phyloP scores from a whole-genome alignment of 805 yeast species.

The Debaryomyces castellii region DNA sequence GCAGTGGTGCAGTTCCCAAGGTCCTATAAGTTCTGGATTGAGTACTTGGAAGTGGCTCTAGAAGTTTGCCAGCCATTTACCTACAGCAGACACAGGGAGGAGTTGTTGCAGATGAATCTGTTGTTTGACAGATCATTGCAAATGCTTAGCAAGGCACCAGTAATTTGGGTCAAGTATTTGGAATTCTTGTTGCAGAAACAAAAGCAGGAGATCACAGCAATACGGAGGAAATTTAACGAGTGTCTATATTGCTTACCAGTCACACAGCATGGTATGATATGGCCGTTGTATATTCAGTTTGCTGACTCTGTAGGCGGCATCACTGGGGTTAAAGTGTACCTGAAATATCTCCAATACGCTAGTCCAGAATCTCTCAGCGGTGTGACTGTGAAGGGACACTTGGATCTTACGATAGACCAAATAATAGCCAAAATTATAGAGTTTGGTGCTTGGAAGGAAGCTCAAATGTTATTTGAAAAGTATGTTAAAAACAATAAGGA shows the following conservation, averaged over 20 bases:
- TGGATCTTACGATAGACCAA: conserved; percentile 20
- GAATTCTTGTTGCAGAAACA: conserved; percentile 36
- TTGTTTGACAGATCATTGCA: conserved; percentile 50
- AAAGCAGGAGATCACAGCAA: conserved; percentile 29
- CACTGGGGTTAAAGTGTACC: conserved; percentile 31
- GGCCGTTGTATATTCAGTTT: conserved; percentile 53
- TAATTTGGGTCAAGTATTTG: conserved; percentile 54
- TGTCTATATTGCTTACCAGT: conserved; percentile 50
- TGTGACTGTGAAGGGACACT: conserved; percentile 6
- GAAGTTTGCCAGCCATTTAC: conserved; percentile 23
- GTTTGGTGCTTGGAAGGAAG: conserved; percentile 23
- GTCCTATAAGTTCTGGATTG: conserved; percentile 56
- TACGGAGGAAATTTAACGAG: conserved; percentile 47
- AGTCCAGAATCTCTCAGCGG: conserved; percentile 14
- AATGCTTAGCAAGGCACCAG: conserved; percentile 43
- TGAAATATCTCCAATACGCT: conserved; percentile 28
- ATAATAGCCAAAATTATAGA: conserved; percentile 31
- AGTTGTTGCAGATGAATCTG: conserved; percentile 34
- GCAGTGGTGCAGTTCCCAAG: conserved; percentile 45
- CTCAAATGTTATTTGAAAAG: conserved; percentile 29
- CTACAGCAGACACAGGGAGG: conserved; percentile 24
- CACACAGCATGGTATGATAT: conserved; percentile 44
- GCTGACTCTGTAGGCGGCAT: conserved; percentile 48
- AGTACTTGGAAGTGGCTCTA: conserved; percentile 44
- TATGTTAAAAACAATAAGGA: conserved; percentile 30